Conservation (phyloP, 2,329 filamentous ascomycete genomes). For the Cladosporium oxysporum region DNA sequence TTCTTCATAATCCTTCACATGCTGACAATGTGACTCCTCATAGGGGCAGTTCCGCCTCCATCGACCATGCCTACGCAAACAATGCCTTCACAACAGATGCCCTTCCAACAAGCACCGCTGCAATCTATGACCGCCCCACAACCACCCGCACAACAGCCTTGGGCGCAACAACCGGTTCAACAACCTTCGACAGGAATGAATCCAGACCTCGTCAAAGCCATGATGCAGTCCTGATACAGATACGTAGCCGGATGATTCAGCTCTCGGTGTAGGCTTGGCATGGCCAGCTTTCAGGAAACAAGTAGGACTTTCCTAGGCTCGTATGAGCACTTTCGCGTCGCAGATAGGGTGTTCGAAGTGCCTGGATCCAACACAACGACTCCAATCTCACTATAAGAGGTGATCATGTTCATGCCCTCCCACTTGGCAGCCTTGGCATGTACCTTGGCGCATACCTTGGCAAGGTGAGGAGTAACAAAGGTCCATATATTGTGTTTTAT, state of each 20-base stretch:
- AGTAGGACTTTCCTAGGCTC: neutral
- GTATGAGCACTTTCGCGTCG: neutral
- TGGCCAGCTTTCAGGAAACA: neutral
- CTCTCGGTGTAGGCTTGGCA: slow-evolving; percentile 1
- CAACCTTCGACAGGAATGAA: neutral
- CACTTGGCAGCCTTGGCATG: slow-evolving; percentile 18
- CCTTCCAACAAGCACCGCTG: neutral
- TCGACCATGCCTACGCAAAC: neutral
- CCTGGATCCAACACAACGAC: neutral
- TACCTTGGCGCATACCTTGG: slow-evolving; percentile 17
- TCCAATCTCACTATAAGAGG: neutral
- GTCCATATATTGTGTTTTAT: neutral
- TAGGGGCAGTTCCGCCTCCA: neutral
- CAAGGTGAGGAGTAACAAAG: neutral
- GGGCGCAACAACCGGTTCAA: neutral
- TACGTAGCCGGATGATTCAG: neutral
- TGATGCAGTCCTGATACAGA: neutral
- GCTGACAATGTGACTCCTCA: neutral
- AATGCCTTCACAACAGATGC: neutral
- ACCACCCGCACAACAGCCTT: neutral
- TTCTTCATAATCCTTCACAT: neutral
- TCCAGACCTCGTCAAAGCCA: neutral
- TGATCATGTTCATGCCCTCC: neutral
- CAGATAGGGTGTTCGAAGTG: neutral
- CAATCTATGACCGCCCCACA: neutral